Conservation (phyloP, 305 asterid species). For the Ilex paraguariensis region DNA sequence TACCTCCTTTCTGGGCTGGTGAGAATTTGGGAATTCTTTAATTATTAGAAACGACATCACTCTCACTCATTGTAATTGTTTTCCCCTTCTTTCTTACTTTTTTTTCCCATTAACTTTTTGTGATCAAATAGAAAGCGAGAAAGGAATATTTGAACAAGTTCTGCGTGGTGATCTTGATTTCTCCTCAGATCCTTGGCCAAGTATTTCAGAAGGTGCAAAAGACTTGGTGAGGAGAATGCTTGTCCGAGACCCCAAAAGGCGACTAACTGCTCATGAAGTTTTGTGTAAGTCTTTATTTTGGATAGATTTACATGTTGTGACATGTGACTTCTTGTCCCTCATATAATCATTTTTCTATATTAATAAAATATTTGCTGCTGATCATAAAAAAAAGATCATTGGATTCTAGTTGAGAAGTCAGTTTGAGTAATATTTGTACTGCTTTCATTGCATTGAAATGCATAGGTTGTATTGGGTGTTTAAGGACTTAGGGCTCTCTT, state of each 20-base stretch:
- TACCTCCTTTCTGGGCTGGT: slow-evolving; percentile 95
- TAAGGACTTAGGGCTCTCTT: too few species aligned
- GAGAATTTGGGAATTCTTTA: slow-evolving; percentile 11
- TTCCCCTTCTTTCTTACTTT: neutral
- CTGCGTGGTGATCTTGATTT: slow-evolving; percentile 73
- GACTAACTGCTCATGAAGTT: slow-evolving; percentile 77
- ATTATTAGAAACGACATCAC: too few species aligned
- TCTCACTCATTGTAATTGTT: neutral
- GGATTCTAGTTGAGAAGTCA: too few species aligned
- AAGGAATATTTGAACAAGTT: slow-evolving; percentile 70
- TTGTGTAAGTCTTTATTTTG: slow-evolving; percentile 44
- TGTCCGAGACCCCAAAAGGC: slow-evolving; percentile 58
- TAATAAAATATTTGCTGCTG: too few species aligned
- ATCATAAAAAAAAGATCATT: too few species aligned
- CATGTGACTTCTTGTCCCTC: too few species aligned
- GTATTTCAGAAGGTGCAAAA: slow-evolving; percentile 66
- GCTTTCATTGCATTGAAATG: too few species aligned
- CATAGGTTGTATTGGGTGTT: too few species aligned
- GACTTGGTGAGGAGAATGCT: slow-evolving; percentile 81
- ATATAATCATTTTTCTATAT: too few species aligned
- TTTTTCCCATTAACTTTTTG: slow-evolving; percentile 1
- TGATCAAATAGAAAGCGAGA: slow-evolving; percentile 46
- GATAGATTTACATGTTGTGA: too few species aligned
- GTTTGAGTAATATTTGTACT: too few species aligned
- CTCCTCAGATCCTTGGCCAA: slow-evolving; percentile 82